Base-by-base conservation (phyloP, 2,329 filamentous ascomycete genomes). In the Aspergillus japonicus region DNA sequence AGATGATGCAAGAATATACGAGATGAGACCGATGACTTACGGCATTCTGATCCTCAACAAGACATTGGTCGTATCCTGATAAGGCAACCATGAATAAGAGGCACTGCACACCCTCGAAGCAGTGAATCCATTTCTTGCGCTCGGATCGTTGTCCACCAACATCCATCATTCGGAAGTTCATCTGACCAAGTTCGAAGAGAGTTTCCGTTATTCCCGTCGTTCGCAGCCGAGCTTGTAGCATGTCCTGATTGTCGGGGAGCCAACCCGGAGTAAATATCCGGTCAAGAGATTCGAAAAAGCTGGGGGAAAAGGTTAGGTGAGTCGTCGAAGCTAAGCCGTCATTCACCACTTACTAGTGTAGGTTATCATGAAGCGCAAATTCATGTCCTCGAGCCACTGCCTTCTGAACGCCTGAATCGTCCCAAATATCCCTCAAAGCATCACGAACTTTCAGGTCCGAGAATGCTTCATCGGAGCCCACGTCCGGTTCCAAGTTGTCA, bases 161-260 rank as follows among this genome's bases (percentile, higher is more conserved):
- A 71, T 96, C 92, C 77, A 96, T 96, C 92, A 98, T 97, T 70
- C 92, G 89, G 79, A 97, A 97, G 64, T 92, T 96, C 69, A 97
- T 85, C 71, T 94, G 89, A 62, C 92, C 92, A 14, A 96, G 84
- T 75, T 96, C 92, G 76, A 98, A 98, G 63, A 94, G 85, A 2
- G 93, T 96, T 77, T 98, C 94, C 54, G 91, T 97, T 69, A 98
- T 98, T 68, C 94, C 94, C 2, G 95, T 98, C 19, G 94, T 98
- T 69, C 92, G 86, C 75, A 98, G 78, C 74, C 94, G 86, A 55
- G 93, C 95, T 68, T 94, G 91, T 55, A 98, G 84, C 68, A 98
- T 89, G 78, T 98, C 94, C 78, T 98, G 94, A 75, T 98, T 92
- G 72, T 90, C 91, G 16, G 95, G 95, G 21, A 96, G 82, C 79